Percentiles rank a stretch among this genome's conserved stretches.
Conservation (phyloP, 169 alveolate genomes). For the Plasmodium coatneyi region DNA sequence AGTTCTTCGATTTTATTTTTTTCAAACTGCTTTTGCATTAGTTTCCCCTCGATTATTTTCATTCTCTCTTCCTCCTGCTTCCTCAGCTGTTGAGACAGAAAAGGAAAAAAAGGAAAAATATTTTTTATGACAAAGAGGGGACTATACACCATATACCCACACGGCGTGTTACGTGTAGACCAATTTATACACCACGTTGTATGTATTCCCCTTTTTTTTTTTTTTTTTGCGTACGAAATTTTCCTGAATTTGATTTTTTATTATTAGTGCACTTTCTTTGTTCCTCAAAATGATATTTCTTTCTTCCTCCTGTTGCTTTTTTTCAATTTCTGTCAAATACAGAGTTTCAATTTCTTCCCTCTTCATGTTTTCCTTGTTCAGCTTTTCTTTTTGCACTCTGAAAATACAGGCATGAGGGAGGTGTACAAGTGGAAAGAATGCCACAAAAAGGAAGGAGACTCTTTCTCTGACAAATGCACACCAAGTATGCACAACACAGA, state of each 20-base stretch:
- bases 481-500: background rate
- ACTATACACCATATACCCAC: background rate
- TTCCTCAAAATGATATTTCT: slow-evolving; percentile 37
- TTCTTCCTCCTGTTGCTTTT: slow-evolving; percentile 60
- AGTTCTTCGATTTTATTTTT: slow-evolving; percentile 61
- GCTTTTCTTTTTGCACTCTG: slow-evolving; percentile 23
- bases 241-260: slow-evolving; percentile 68
- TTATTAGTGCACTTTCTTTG: slow-evolving; percentile 65
- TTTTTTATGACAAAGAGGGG: background rate
- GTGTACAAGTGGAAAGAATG: background rate
- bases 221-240: slow-evolving; percentile 44
- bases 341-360: slow-evolving; percentile 68
- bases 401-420: background rate
- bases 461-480: background rate
- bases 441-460: background rate
- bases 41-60: slow-evolving; percentile 64
- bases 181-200: background rate
- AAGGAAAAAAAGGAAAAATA: background rate
- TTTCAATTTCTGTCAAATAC: slow-evolving; percentile 46
- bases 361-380: slow-evolving; percentile 24
- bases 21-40: slow-evolving; percentile 67
- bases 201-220: background rate
- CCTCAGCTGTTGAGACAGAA: slow-evolving; percentile 25
- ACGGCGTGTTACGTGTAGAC: background rate
- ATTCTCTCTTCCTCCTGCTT: slow-evolving; percentile 55